Base-by-base conservation (phyloP, 192 early-diverging fungal genomes). In the Backusella psychrophila region DNA sequence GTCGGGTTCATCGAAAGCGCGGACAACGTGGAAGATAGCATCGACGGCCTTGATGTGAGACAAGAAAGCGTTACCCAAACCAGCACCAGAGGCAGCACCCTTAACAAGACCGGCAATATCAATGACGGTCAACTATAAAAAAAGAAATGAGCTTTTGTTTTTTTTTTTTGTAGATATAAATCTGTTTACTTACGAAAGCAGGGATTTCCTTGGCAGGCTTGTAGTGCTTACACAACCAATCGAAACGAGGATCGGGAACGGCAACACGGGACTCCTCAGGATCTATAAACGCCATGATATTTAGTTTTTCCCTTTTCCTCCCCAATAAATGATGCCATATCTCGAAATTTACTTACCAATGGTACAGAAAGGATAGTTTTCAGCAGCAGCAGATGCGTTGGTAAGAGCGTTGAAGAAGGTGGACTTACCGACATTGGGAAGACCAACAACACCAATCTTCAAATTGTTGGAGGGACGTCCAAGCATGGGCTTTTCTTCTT, bases 91-190 rank as follows among this genome's bases (percentile, higher is more conserved):
- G 17, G 92, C 80, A 36, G 94, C 94, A 73, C 95, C 95, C 85
- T 95, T 97, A n/a, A 99, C 96, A 46, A 99, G 87, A 23, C 98
- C 98, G 75, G 98, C 98, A 87, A 99, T 99, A 85, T 99, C 98
- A 73, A 94, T 96, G 44, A 96, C 92, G 4, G 96, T 95, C 74
- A 99, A 89, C 86, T 89, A 94, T 12, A 21, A 39, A 17, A 17
- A 33, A 33, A 33, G 33, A 3, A 33, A 33, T 33, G 0, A 33
- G 33, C 2, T 0, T 33, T 2, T 33, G 33, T 33, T 33, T 3
- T 33, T 33, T 1, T 33, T n/a, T n/a, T n/a, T n/a, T n/a, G 0
- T 33, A 33, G 3, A 33, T 33, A 33, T 33, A 33, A 2, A 81
- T 49, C 46, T 89, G 26, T 31, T 39, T 6, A 75, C 78, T 72